Evolutionary conservation across 176 grass and related monocot species (phyloP).

Genomic region (Eremochloa ophiuroides): DNA sequence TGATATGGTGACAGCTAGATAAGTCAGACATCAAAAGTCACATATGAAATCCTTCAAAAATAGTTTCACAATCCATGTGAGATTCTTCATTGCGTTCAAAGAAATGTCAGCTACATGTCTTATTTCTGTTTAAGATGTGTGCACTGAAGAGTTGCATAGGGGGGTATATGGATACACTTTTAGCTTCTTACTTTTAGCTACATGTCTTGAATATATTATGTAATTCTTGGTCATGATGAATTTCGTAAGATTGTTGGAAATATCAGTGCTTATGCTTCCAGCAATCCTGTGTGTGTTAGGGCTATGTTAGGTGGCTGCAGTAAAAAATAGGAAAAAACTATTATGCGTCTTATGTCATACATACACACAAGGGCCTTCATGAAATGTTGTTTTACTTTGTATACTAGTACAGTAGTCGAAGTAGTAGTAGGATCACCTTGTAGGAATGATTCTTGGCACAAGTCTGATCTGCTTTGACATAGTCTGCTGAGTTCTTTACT

Average conservation of each 20-base stretch:
- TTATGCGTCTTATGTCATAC: not conserved
- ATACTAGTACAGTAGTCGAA: not conserved
- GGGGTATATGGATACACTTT: not conserved
- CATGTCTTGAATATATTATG: not conserved
- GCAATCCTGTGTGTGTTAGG: not conserved
- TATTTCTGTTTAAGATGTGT: not conserved
- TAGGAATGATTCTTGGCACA: not conserved
- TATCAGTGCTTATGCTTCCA: not conserved
- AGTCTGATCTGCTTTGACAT: not conserved
- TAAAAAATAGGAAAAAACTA: not conserved
- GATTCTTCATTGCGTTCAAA: not conserved
- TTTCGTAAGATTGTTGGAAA: not conserved
- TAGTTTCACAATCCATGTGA: not conserved
- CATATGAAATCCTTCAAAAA: not conserved
- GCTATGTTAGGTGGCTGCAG: not conserved
- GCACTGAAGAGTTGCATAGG: not conserved
- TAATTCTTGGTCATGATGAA: no score
- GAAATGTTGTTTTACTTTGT: not conserved
- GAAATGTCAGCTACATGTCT: not conserved
- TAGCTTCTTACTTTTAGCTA: not conserved
- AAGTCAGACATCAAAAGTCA: not conserved
- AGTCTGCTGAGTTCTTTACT: not conserved
- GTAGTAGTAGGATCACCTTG: not conserved
- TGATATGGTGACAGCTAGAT: not conserved
- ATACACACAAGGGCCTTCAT: not conserved